Base-by-base conservation (phyloP, 2,329 filamentous ascomycete species). In the Penicillium sp. region DNA sequence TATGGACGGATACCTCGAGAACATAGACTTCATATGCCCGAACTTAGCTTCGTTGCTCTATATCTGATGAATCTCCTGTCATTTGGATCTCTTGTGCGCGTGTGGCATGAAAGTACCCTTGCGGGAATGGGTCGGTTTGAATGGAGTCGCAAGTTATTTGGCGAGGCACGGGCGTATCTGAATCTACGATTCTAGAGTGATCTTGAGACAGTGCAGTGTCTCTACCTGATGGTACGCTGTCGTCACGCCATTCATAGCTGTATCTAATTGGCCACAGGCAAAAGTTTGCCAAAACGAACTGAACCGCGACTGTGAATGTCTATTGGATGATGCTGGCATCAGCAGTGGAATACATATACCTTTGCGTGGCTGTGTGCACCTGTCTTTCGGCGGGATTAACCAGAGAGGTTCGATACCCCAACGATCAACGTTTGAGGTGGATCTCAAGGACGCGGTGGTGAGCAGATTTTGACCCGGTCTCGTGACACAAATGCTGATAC, bases 281-380 rank as follows among this genome's bases (percentile, higher is more conserved):
- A 77, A 77, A 56, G 68, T 78, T 3, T 77, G 74, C 52, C 75
- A 78, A 49, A 76, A 77, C 43, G 74, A 78, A 50, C 63, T 78
- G 4, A 76, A 76, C 44, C 73, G 73, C 5, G 73, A 77, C 49
- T 63, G 73, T 75, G 42, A 54, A 71, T 62, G 8, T 1, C n/a
- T 12, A 12, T 13, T 29, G 15, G 25, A 27, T 24, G 13, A 38
- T 42, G 4, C 18, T 43, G 66, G 66, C 50, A 3, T n/a, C 6
- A 24, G 7, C 27, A 67, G 65, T 66, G 62, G 71, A 75, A 3
- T 78, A 78, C 46, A 75, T 76, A 62, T 78, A 76, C 46, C 67
- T 76, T 8, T 75, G 75, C 0, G 66, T 75, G 20, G 75, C 75
- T 1, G 70, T 76, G 8, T 70, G 75, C 37, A 77, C 72, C 4